Conservation (phyloP, 2,329 filamentous ascomycete genomes). For the Alternaria hordeiaustralica region DNA sequence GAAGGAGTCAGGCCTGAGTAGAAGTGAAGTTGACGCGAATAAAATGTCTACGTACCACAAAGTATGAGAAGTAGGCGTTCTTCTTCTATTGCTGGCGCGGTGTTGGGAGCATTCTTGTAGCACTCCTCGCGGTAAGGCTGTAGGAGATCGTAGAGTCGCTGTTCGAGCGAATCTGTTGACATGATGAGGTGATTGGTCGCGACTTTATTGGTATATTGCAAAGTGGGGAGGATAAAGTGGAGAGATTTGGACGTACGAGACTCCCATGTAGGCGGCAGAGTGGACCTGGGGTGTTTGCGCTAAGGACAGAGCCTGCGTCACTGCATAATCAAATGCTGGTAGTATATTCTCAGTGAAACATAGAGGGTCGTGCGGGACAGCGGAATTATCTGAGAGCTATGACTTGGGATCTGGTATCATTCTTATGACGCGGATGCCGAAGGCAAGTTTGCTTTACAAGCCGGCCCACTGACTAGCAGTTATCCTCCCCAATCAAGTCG, state of each 20-base stretch:
- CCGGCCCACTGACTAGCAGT: neutral
- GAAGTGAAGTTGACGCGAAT: neutral
- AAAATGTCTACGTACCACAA: slow-evolving; percentile 1
- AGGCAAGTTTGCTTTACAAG: neutral
- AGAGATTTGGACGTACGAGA: neutral
- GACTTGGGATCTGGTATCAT: neutral
- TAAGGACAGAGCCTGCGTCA: neutral
- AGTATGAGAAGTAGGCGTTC: slow-evolving; percentile 6
- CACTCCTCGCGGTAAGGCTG: slow-evolving; percentile 3
- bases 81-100: neutral
- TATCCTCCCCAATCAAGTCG: neutral
- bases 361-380: neutral
- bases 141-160: neutral
- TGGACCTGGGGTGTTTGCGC: neutral
- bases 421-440: neutral
- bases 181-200: neutral
- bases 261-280: neutral
- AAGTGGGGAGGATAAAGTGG: neutral
- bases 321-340: accelerated
- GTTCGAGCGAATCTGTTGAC: neutral
- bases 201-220: neutral
- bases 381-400: neutral
- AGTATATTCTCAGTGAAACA: accelerated
- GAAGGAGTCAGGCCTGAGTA: neutral
- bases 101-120: neutral